A percentile compares a stretch with the other conserved stretches of the same genome.
Evolutionary conservation across 441 rosid genomes (phyloP).

Genomic region (Geranium incanum): DNA sequence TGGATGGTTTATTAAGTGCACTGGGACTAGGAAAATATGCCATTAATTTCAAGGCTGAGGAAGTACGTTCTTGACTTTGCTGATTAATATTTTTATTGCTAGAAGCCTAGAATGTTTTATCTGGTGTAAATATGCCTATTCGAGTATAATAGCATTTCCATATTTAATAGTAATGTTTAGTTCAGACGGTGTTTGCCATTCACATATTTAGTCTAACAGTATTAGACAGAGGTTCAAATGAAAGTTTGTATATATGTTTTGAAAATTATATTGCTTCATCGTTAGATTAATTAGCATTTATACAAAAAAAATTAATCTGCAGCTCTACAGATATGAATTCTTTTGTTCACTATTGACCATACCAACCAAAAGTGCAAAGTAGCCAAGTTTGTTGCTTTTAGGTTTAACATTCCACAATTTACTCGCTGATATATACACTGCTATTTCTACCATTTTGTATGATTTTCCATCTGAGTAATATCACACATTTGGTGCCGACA

Average conservation of each 20-base stretch:
- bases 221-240: no score
- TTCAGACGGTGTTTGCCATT: no score
- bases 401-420: not conserved
- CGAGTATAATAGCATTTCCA: not conserved
- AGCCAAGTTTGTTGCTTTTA: not conserved
- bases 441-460: not conserved
- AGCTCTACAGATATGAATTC: no score
- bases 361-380: not conserved
- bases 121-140: not conserved
- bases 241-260: no score
- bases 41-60: conserved; percentile 26
- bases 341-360: not conserved
- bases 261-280: not conserved
- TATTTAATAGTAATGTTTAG: not conserved
- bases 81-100: not conserved
- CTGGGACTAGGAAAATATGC: conserved; percentile 24
- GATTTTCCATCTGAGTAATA: not conserved
- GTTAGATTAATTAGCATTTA: no score
- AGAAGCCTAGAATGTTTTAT: not conserved
- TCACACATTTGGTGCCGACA: not conserved
- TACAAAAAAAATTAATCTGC: no score
- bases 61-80: conserved; percentile 14
- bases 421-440: not conserved
- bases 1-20: conserved; percentile 23
- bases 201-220: no score